phyloP scores from a whole-genome alignment of 163 green algal species.

The Volvox carteri region DNA sequence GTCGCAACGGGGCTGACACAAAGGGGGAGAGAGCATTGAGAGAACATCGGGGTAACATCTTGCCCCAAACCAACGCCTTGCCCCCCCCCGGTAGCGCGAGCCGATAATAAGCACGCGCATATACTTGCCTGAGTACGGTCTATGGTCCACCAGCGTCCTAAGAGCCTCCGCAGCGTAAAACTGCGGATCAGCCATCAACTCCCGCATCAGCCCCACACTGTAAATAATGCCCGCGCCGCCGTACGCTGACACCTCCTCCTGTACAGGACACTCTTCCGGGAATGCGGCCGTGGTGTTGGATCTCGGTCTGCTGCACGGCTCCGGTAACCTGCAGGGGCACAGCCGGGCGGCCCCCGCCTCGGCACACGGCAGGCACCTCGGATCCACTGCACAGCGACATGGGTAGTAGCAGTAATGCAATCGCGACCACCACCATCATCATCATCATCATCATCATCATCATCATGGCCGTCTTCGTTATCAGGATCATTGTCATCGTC shows the following conservation, averaged over 20 bases:
- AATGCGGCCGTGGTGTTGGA: not conserved
- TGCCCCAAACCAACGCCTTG: not conserved
- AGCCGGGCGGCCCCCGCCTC: not conserved
- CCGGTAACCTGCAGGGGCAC: conserved; percentile 6
- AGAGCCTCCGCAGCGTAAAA: not conserved
- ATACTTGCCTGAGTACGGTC: too few relatives aligned
- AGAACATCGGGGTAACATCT: not conserved
- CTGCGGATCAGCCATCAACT: not conserved
- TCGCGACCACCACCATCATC: too few relatives aligned
- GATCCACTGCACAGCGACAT: not conserved
- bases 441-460: too few relatives aligned
- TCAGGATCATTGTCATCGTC: too few relatives aligned
- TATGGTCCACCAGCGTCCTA: not conserved
- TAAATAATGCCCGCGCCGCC: conserved; percentile 25
- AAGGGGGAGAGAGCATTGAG: too few relatives aligned
- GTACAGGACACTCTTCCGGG: not conserved
- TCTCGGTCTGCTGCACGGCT: not conserved
- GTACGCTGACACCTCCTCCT: conserved; percentile 9
- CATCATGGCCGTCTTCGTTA: too few relatives aligned
- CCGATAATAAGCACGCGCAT: too few relatives aligned
- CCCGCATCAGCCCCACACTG: not conserved
- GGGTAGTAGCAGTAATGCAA: too few relatives aligned
- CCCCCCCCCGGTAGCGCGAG: too few relatives aligned
- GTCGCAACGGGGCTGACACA: too few relatives aligned
- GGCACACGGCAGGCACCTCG: not conserved